phyloP scores from a whole-genome alignment of 805 yeast species.

The Ogataea naganishii region DNA sequence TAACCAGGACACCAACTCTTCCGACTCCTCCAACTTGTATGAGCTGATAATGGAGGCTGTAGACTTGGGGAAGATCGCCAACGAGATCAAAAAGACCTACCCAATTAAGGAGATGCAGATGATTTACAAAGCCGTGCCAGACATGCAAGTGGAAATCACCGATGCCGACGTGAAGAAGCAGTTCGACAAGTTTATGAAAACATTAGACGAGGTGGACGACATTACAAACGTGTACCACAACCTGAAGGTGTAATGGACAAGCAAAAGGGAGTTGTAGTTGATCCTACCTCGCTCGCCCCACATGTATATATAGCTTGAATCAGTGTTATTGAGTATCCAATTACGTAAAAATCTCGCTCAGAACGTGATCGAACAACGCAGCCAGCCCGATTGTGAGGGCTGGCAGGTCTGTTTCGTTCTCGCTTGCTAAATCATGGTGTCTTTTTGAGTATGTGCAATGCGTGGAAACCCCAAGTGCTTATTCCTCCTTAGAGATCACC shows the following conservation, averaged over 20 bases:
- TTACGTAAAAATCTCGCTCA: too few species aligned
- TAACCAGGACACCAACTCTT: constrained; percentile 15
- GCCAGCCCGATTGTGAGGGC: too few species aligned
- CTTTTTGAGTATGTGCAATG: too few species aligned
- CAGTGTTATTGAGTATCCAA: too few species aligned
- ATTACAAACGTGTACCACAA: constrained; percentile 76
- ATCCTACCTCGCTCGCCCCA: too few species aligned
- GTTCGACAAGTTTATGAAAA: constrained; percentile 47
- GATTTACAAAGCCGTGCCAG: constrained; percentile 56
- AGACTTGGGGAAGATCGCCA: constrained; percentile 54
- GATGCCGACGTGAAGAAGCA: constrained; percentile 42
- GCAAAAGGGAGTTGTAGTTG: background rate
- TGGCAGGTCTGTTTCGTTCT: too few species aligned
- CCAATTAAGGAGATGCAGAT: constrained; percentile 65
- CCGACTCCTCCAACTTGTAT: constrained; percentile 15
- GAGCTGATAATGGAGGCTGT: constrained; percentile 57
- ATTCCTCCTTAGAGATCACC: constrained; percentile 20
- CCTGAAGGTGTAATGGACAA: constrained; percentile 26
- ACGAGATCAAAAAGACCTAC: constrained; percentile 42
- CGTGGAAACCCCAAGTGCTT: too few species aligned
- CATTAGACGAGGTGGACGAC: constrained; percentile 75
- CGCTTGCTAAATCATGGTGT: too few species aligned
- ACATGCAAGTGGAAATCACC: constrained; percentile 44
- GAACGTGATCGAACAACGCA: too few species aligned
- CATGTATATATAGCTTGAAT: constrained; percentile 4